Evolutionary conservation across 2,329 filamentous ascomycete genomes (phyloP).

Genomic region (Aspergillus tamarii): DNA sequence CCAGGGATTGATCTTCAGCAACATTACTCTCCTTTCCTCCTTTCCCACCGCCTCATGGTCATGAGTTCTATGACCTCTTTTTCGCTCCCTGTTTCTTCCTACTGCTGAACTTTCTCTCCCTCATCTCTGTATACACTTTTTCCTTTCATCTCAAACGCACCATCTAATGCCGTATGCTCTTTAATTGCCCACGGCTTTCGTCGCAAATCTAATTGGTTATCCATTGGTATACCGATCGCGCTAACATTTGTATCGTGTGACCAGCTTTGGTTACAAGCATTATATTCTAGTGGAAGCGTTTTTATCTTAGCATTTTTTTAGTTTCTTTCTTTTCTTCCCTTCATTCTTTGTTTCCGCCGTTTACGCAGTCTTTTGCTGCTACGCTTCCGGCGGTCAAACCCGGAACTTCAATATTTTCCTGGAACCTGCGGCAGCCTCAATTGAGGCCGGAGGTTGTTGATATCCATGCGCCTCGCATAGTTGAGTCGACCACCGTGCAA

Average conservation of each 20-base stretch:
- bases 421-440: slow-evolving; percentile 6
- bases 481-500: slow-evolving; percentile 11
- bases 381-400: background rate
- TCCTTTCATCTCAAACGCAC: background rate
- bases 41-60: slow-evolving; percentile 23
- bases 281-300: background rate
- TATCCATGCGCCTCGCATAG: slow-evolving; percentile 19
- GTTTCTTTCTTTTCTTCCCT: background rate
- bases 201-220: background rate
- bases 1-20: slow-evolving; percentile 19
- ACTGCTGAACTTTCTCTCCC: slow-evolving; percentile 1
- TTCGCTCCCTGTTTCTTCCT: slow-evolving; percentile 21
- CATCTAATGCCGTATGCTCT: background rate
- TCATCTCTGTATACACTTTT: too few species aligned
- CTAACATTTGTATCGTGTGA: background rate
- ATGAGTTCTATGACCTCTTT: slow-evolving; percentile 19
- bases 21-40: slow-evolving; percentile 18
- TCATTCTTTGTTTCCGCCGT: background rate
- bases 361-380: background rate
- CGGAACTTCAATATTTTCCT: background rate
- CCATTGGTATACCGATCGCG: background rate
- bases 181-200: background rate
- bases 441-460: slow-evolving; percentile 10
- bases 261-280: background rate
- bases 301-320: background rate